phyloP scores from a whole-genome alignment of 495 filamentous ascomycete genomes.

The Pyronema domesticum region DNA sequence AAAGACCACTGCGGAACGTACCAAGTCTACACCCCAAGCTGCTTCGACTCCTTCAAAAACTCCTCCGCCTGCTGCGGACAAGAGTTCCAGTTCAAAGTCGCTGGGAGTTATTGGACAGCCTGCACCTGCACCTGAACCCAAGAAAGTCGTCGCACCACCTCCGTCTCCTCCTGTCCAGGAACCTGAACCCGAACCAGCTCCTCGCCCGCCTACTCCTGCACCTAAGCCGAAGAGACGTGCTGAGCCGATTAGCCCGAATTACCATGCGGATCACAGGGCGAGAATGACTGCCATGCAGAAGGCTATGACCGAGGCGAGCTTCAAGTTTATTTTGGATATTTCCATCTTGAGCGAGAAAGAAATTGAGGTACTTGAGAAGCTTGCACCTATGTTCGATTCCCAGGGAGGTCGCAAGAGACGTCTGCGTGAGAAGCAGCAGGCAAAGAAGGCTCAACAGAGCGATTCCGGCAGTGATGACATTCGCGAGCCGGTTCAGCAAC shows the following conservation, averaged over 20 bases:
- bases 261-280: constrained; percentile 22
- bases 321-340: constrained; percentile 42
- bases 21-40: constrained; percentile 9
- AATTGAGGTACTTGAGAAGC: constrained; percentile 38
- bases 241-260: constrained; percentile 11
- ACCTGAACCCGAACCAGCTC: constrained; percentile 16
- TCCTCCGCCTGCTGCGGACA: background rate
- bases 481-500: background rate
- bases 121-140: background rate
- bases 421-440: constrained; percentile 47
- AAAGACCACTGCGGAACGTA: constrained; percentile 7
- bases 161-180: constrained; percentile 12
- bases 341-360: constrained; percentile 33
- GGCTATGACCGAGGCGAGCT: constrained; percentile 37
- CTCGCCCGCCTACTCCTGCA: background rate
- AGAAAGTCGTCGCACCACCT: constrained; percentile 5
- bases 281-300: constrained; percentile 35
- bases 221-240: constrained; percentile 1
- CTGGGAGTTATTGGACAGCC: constrained; percentile 2
- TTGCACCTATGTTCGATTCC: constrained; percentile 64
- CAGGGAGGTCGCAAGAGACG: constrained; percentile 58
- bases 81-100: constrained; percentile 4
- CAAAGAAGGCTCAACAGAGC: constrained; percentile 22
- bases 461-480: background rate
- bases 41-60: constrained; percentile 3